Percentiles rank a stretch among this genome's conserved stretches.
Conservation (phyloP, 768 basidiomycete genomes). For the Crepidotus variabilis region DNA sequence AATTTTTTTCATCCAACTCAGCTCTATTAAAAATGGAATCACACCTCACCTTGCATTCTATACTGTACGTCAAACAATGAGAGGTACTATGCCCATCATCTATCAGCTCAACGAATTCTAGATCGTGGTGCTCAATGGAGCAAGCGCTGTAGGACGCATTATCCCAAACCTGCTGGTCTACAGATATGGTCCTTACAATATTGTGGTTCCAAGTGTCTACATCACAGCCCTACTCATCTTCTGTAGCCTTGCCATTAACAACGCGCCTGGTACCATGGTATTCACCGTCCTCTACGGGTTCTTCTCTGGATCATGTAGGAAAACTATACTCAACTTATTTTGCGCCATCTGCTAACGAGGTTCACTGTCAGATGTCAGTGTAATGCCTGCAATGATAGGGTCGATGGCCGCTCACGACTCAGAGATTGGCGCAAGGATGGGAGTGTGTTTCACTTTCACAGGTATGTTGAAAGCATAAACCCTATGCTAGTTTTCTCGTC, state of each 20-base stretch:
- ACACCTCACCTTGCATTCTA: constrained; percentile 51
- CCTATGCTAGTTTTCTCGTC: background rate
- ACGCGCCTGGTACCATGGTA: constrained; percentile 29
- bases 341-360: no score
- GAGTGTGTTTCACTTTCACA: constrained; percentile 45
- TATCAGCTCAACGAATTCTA: constrained; percentile 12
- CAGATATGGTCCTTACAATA: constrained; percentile 36
- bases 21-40: constrained; percentile 44
- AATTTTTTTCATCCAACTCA: constrained; percentile 54
- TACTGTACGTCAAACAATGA: constrained; percentile 31
- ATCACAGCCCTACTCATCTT: constrained; percentile 34
- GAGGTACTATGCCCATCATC: background rate
- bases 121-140: constrained; percentile 51
- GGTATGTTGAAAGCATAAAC: constrained; percentile 23
- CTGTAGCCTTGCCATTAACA: constrained; percentile 36
- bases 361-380: constrained; percentile 28
- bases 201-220: constrained; percentile 30
- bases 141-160: constrained; percentile 43
- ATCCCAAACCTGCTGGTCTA: constrained; percentile 39
- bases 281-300: constrained; percentile 44
- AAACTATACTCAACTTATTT: no score
- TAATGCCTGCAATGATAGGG: constrained; percentile 41
- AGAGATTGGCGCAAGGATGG: constrained; percentile 55
- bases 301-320: constrained; percentile 42
- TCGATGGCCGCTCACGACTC: constrained; percentile 38